Percentiles rank a stretch among this genome's conserved stretches.
Evolutionary conservation across 2,329 filamentous ascomycete species (phyloP).

Genomic region (Grosmannia serpens): DNA sequence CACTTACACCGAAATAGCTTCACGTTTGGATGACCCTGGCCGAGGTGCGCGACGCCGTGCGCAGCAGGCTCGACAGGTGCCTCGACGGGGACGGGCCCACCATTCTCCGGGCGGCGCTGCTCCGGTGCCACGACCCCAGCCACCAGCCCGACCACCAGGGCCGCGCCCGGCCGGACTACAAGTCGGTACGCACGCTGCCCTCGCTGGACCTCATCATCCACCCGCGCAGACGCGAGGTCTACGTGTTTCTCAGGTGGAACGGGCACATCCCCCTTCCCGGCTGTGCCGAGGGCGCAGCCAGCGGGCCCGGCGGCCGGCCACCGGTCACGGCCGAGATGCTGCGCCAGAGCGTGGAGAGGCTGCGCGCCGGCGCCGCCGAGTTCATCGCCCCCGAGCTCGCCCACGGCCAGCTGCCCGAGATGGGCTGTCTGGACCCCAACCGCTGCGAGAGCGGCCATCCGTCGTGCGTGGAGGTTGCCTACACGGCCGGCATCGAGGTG

Average conservation of each 20-base stretch:
- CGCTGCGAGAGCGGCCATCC: not conserved
- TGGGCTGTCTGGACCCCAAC: not conserved
- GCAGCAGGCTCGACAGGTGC: not conserved
- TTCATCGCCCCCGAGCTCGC: not conserved
- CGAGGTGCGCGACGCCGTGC: not conserved
- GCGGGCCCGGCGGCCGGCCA: not conserved
- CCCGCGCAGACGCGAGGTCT: not conserved
- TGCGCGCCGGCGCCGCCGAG: not conserved
- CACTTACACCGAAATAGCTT: not conserved
- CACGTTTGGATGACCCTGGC: not conserved
- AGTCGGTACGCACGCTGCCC: not conserved
- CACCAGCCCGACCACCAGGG: not conserved
- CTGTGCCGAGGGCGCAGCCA: not conserved
- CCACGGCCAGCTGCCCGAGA: not conserved
- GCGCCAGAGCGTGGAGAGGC: not conserved
- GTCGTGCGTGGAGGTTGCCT: not conserved
- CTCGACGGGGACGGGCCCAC: too few relatives aligned
- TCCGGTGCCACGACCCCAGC: not conserved
- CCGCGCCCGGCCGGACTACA: not conserved
- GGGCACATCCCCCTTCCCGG: not conserved
- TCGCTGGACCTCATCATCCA: not conserved
- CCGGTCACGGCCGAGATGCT: not conserved
- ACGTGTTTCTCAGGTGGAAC: not conserved
- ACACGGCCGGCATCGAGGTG: not conserved
- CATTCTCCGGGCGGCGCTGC: not conserved